Percentiles rank a stretch among this genome's conserved stretches.
Conservation (phyloP, 331 rosid genomes). For the Erythrophleum ivorense region DNA sequence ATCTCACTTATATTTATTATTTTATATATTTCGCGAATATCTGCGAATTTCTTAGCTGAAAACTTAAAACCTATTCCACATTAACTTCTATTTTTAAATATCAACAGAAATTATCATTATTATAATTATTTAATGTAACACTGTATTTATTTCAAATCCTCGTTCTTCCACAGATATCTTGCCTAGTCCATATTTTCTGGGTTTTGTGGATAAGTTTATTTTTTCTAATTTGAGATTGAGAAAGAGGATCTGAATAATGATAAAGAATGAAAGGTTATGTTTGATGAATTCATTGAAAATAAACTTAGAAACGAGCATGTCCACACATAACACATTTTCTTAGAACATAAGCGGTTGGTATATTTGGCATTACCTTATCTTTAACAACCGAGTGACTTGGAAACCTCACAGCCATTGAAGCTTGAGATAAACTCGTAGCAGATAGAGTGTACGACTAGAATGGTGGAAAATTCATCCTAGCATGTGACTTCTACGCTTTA, state of each 20-base stretch:
- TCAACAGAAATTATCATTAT: too few species aligned
- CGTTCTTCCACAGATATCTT: too few species aligned
- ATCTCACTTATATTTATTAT: neutral
- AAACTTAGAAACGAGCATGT: slow-evolving; percentile 10
- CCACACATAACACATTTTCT: neutral
- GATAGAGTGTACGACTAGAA: neutral
- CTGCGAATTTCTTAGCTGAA: too few species aligned
- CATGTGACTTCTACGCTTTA: neutral
- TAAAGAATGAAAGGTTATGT: slow-evolving; percentile 13
- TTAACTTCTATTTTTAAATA: too few species aligned
- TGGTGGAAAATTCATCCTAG: neutral
- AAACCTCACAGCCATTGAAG: slow-evolving; percentile 23
- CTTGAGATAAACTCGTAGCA: neutral
- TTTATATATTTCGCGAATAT: neutral
- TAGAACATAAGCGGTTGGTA: neutral
- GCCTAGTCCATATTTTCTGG: neutral
- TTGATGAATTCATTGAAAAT: neutral
- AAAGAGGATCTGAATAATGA: neutral
- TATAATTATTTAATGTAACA: too few species aligned
- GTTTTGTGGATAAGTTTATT: neutral
- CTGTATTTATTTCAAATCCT: too few species aligned
- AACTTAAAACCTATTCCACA: neutral
- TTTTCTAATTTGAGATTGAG: neutral
- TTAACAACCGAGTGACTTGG: neutral
- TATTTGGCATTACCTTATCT: slow-evolving; percentile 4